Percentiles rank a stretch among this genome's conserved stretches.
These are phyloP conservation scores for Rachicladosporium sp. DNA, from an alignment of 2,329 filamentous ascomycete genomes.

Conservation along the genomic window DNA sequence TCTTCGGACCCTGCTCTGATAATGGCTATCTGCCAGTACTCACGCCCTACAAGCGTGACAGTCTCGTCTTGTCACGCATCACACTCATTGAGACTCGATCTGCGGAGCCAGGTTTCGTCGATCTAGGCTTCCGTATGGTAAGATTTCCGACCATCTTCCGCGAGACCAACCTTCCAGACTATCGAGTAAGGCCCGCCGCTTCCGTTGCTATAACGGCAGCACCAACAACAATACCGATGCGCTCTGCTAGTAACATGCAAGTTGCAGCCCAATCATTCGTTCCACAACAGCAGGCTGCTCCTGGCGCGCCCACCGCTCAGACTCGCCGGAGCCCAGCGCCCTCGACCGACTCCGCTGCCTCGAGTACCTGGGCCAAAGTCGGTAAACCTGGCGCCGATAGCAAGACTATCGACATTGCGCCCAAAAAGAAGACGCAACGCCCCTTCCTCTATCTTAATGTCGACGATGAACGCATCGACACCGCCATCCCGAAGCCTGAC, in stretches of 20 bases:
- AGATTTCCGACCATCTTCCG: constrained; percentile 32
- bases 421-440: constrained; percentile 18
- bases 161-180: constrained; percentile 26
- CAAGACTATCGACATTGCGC: constrained; percentile 29
- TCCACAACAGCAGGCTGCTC: background rate
- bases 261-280: background rate
- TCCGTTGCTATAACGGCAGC: background rate
- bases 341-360: constrained; percentile 4
- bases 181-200: constrained; percentile 4
- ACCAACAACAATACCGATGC: constrained; percentile 1
- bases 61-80: constrained; percentile 25
- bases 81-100: constrained; percentile 35
- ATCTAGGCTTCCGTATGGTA: constrained; percentile 28
- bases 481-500: constrained; percentile 22
- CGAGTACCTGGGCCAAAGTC: constrained; percentile 28
- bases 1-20: constrained; percentile 38
- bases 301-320: constrained; percentile 2
- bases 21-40: constrained; percentile 34
- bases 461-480: constrained; percentile 30
- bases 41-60: constrained; percentile 33
- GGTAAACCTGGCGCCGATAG: constrained; percentile 23
- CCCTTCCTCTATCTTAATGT: constrained; percentile 30
- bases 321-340: constrained; percentile 3
- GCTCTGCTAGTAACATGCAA: background rate
- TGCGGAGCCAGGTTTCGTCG: constrained; percentile 27